These are phyloP conservation scores for Polyplosphaeria fusca DNA, from an alignment of 495 filamentous ascomycete genomes.

Conservation along the genomic window DNA sequence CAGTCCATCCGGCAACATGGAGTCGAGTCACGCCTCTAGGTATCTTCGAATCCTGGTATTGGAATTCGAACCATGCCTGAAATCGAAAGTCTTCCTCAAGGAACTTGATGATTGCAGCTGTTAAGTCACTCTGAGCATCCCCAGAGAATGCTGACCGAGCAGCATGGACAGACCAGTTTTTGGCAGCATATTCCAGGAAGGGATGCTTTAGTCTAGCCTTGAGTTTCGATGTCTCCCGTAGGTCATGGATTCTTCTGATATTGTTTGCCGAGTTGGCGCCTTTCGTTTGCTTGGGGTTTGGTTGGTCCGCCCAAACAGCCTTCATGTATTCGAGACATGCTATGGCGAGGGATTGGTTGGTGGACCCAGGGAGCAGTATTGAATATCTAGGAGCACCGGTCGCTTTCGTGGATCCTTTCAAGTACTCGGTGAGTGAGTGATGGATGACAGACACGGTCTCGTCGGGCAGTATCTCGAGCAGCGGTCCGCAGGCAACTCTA, in stretches of 20 bases:
- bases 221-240: too few relatives aligned
- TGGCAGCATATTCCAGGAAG: constrained; percentile 38
- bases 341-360: constrained; percentile 36
- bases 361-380: constrained; percentile 32
- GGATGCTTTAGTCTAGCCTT: constrained; percentile 23
- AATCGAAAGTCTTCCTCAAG: not conserved
- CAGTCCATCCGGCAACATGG: not conserved
- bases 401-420: constrained; percentile 30
- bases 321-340: constrained; percentile 14
- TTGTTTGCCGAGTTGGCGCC: too few relatives aligned
- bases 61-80: not conserved
- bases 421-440: constrained; percentile 56
- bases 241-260: too few relatives aligned
- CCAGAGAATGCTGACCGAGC: not conserved
- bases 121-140: not conserved
- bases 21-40: not conserved
- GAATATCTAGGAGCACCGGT: constrained; percentile 28
- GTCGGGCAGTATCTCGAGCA: constrained; percentile 50
- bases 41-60: not conserved
- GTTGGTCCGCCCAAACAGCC: constrained; percentile 2
- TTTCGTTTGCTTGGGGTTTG: not conserved
- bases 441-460: constrained; percentile 52
- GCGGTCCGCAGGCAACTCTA: constrained; percentile 46
- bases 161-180: constrained; percentile 37
- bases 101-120: not conserved